These are phyloP conservation scores for Fusarium pininemorale DNA, from an alignment of 2,329 filamentous ascomycete genomes.

Conservation along the genomic window DNA sequence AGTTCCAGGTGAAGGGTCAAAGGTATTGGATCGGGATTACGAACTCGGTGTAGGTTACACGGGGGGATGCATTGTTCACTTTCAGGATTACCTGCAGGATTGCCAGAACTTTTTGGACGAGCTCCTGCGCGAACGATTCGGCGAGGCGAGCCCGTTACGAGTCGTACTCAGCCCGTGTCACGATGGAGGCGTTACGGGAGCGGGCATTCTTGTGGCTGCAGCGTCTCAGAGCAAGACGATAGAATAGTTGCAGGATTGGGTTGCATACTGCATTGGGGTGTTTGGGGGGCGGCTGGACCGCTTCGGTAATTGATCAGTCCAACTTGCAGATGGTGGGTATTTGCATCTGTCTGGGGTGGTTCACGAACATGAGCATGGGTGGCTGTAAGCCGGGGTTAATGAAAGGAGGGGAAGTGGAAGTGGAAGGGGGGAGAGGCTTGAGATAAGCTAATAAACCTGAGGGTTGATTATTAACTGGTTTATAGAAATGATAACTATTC, in stretches of 20 bases:
- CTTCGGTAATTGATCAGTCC: slow-evolving; percentile 31
- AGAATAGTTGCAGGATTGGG: slow-evolving; percentile 32
- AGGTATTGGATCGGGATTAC: slow-evolving; percentile 37
- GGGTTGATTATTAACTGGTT: slow-evolving; percentile 7
- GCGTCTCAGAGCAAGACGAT: slow-evolving; percentile 50
- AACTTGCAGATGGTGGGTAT: slow-evolving; percentile 18
- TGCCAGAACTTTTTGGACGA: slow-evolving; percentile 75
- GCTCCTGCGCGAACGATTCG: slow-evolving; percentile 51
- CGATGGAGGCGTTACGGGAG: slow-evolving; percentile 69
- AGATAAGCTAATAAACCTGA: slow-evolving; percentile 10
- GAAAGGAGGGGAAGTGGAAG: slow-evolving; percentile 17
- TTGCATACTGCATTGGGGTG: slow-evolving; percentile 22
- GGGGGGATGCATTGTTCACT: slow-evolving; percentile 81
- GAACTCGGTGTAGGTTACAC: slow-evolving; percentile 82
- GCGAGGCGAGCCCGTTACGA: slow-evolving; percentile 48
- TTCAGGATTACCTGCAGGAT: slow-evolving; percentile 76
- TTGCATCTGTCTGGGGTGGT: slow-evolving; percentile 4
- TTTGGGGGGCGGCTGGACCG: slow-evolving; percentile 32
- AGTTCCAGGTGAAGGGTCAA: slow-evolving; percentile 54
- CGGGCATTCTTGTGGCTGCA: slow-evolving; percentile 66
- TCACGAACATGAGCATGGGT: slow-evolving; percentile 11
- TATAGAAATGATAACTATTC: slow-evolving; percentile 26
- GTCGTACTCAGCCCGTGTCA: slow-evolving; percentile 65
- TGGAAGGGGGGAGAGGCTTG: background rate
- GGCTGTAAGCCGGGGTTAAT: slow-evolving; percentile 21